These are phyloP conservation scores for Stagonosporopsis cucurbitacearum DNA, from an alignment of 2,329 filamentous ascomycete genomes.

Conservation along the genomic window DNA sequence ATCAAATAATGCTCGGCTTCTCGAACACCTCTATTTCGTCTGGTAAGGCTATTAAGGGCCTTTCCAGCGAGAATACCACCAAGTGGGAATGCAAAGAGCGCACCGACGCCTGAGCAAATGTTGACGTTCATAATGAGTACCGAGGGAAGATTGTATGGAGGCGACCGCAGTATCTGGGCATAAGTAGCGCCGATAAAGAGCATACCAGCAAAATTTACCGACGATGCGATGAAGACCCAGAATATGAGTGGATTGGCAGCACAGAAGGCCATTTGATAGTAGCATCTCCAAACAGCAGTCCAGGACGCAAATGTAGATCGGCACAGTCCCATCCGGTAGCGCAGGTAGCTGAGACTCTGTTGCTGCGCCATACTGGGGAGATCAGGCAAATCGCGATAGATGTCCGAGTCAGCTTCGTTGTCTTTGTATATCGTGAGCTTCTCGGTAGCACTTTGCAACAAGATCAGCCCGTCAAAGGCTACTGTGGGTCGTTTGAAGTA, in stretches of 20 bases:
- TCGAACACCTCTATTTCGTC: conserved; percentile 36
- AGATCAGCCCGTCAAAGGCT: conserved; percentile 51
- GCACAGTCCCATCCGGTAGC: conserved; percentile 26
- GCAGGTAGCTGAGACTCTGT: conserved; percentile 16
- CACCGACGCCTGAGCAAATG: conserved; percentile 26
- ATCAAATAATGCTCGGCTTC: conserved; percentile 45
- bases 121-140: conserved; percentile 29
- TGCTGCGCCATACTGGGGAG: conserved; percentile 10
- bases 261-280: conserved; percentile 39
- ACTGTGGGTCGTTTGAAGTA: conserved; percentile 52
- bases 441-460: conserved; percentile 49
- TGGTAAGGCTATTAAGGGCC: conserved; percentile 27
- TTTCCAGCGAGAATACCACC: conserved; percentile 16
- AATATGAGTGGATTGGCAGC: conserved; percentile 40
- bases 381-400: conserved; percentile 36
- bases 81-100: conserved; percentile 26
- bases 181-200: conserved; percentile 41
- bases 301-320: conserved; percentile 36
- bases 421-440: conserved; percentile 49
- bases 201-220: conserved; percentile 39
- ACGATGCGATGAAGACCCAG: conserved; percentile 37
- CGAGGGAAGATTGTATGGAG: conserved; percentile 33
- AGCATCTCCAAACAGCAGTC: conserved; percentile 33
- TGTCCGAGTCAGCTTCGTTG: conserved; percentile 33
- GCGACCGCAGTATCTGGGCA: conserved; percentile 22